Evolutionary conservation across 345 rosid species (phyloP).

Genomic region (Angophora floribunda): DNA sequence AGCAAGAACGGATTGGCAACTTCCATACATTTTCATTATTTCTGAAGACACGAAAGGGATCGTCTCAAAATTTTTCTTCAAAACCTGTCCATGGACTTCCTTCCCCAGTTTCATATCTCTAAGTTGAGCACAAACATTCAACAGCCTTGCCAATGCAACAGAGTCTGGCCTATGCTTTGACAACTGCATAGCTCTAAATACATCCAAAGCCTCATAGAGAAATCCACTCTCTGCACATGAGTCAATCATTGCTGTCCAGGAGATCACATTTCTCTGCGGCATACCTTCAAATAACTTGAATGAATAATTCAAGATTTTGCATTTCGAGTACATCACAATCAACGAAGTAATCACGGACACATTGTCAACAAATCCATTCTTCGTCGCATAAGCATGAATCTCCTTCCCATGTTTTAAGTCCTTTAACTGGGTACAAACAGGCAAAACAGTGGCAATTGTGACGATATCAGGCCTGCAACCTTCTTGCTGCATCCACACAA

Average conservation of each 20-base stretch:
- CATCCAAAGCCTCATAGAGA: constrained; percentile 21
- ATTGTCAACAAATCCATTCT: constrained; percentile 63
- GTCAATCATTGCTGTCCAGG: constrained; percentile 76
- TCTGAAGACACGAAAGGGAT: constrained; percentile 61
- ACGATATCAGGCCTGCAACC: constrained; percentile 72
- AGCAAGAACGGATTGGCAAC: constrained; percentile 31
- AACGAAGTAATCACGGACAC: constrained; percentile 62
- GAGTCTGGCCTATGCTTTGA: constrained; percentile 72
- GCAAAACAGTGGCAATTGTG: constrained; percentile 63
- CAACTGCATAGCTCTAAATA: constrained; percentile 56
- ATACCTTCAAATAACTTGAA: constrained; percentile 41
- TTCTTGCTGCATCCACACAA: constrained; percentile 96
- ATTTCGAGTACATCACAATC: constrained; percentile 80
- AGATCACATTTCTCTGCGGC: constrained; percentile 48
- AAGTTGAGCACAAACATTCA: constrained; percentile 40
- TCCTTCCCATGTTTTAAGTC: constrained; percentile 72
- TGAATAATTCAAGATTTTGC: constrained; percentile 45
- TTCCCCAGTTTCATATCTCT: constrained; percentile 57
- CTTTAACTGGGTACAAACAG: constrained; percentile 62
- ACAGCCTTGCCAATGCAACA: constrained; percentile 55
- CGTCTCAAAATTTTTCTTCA: constrained; percentile 47
- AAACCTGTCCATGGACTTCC: constrained; percentile 64
- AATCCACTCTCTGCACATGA: constrained; percentile 31
- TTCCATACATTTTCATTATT: constrained; percentile 65
- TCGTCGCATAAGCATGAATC: constrained; percentile 72